Conservation (phyloP, 352 stramenopile species). For the Plasmopara viticola region DNA sequence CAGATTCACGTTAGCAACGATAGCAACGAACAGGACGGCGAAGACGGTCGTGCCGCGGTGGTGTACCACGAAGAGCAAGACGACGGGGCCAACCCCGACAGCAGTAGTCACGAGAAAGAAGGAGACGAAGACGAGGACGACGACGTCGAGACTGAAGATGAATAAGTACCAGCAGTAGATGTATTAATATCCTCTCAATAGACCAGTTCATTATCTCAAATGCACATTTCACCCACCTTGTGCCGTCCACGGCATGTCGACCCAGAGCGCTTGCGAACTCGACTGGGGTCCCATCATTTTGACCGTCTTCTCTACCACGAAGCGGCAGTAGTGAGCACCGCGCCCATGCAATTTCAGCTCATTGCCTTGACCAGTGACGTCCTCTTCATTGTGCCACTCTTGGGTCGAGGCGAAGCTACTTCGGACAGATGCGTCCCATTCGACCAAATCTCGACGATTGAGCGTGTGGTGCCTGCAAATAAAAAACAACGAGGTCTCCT, state of each 20-base stretch:
- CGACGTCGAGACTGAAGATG: constrained; percentile 31
- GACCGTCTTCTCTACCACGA: constrained; percentile 45
- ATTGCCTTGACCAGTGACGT: constrained; percentile 38
- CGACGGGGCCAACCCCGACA: constrained; percentile 29
- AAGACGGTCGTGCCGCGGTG: constrained; percentile 46
- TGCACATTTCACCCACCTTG: constrained; percentile 34
- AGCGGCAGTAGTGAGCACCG: constrained; percentile 37
- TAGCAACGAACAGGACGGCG: constrained; percentile 29
- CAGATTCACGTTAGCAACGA: constrained; percentile 74
- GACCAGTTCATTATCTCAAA: constrained; percentile 20
- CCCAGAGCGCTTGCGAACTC: constrained; percentile 38
- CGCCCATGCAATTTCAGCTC: constrained; percentile 35
- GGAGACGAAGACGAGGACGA: constrained; percentile 5
- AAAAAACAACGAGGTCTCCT: constrained; percentile 39
- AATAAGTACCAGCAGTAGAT: constrained; percentile 27
- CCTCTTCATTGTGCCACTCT: constrained; percentile 42
- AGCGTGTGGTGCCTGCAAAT: constrained; percentile 31
- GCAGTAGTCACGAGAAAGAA: constrained; percentile 44
- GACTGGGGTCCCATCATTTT: constrained; percentile 31
- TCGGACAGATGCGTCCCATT: constrained; percentile 22
- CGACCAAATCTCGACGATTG: constrained; percentile 23
- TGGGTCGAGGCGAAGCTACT: constrained; percentile 14
- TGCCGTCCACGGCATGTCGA: constrained; percentile 53
- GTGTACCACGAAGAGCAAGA: constrained; percentile 66
- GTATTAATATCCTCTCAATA: constrained; percentile 56